Percentiles rank a stretch among this genome's conserved stretches.
Conservation (phyloP, 805 yeast genomes). For the Kluyveromyces nonfermentans region DNA sequence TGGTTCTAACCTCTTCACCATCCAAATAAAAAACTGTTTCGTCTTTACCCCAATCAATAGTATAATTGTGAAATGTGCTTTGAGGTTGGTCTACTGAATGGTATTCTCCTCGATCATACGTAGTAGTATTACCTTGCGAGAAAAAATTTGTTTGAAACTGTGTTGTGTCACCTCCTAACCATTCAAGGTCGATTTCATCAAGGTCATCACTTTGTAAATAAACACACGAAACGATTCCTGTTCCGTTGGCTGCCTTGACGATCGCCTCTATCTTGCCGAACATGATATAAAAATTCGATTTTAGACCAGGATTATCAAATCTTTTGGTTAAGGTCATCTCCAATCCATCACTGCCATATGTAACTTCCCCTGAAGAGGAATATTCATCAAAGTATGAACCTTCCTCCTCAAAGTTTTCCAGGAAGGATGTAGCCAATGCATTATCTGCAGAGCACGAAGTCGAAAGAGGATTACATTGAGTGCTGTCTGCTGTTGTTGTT, state of each 20-base stretch:
- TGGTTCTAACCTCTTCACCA: conserved; percentile 57
- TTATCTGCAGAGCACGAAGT: conserved; percentile 38
- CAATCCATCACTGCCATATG: conserved; percentile 49
- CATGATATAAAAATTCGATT: conserved; percentile 77
- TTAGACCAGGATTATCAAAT: conserved; percentile 69
- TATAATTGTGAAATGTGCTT: conserved; percentile 59
- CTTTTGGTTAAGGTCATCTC: conserved; percentile 48
- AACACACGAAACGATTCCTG: conserved; percentile 72
- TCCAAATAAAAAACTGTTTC: conserved; percentile 63
- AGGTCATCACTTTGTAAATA: conserved; percentile 75
- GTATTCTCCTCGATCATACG: conserved; percentile 73
- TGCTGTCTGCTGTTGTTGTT: conserved; percentile 8
- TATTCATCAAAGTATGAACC: conserved; percentile 32
- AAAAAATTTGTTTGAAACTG: conserved; percentile 75
- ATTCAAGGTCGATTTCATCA: conserved; percentile 85
- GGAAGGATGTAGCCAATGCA: conserved; percentile 52
- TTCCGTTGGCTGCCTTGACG: conserved; percentile 64
- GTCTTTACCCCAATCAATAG: conserved; percentile 75
- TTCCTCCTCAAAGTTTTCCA: conserved; percentile 42
- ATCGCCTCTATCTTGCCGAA: conserved; percentile 75
- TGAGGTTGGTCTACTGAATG: conserved; percentile 51
- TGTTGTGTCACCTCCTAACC: conserved; percentile 71
- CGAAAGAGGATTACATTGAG: conserved; percentile 39
- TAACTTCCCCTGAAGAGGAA: conserved; percentile 34
- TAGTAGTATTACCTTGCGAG: conserved; percentile 67